Evolutionary conservation across 257 asterid genomes (phyloP), one percentile per base, ranked within the genome.

Genomic region (Prunella vulgaris): DNA sequence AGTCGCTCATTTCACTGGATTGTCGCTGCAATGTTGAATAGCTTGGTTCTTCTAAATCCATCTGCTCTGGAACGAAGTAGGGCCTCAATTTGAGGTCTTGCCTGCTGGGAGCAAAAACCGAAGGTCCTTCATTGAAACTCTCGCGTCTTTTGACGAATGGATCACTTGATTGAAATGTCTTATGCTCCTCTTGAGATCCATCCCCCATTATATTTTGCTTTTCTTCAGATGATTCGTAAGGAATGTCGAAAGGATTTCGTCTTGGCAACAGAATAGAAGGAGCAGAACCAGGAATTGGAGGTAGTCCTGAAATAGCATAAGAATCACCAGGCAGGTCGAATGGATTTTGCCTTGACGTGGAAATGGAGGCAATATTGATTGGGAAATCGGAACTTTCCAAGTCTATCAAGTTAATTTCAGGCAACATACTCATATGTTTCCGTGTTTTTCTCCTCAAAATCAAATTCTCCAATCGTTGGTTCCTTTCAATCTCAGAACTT

Each of bases 371-470:
- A 24, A 88, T 51, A 40, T 76, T 74, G 76, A 78, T 77, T 10
- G 88, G 86, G 77, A 84, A 83, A 74, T 88, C 92, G 51, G 65
- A 72, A 28, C 84, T 78, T 27, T 93, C 97, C 25, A 88, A 82
- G 74, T 93, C 96, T 33, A 90, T 87, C 85, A 93, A 74, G 80
- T 90, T 86, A 53, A 76, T 86, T 46, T 93, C 97, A 0, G 83
- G 81, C 69, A 84, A 61, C 84, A 82, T 75, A 10, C 86, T 87
- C 76, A 61, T 49, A 37, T 74, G 68, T 25, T 78, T 87, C 49
- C 82, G 66, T 12, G 74, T 74, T 69, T 73, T 70, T 65, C 90
- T 60, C 74, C 88, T 83, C 80, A 78, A 35, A 20, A 85, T 78
- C 59, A 85, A 58, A 58, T 71, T 81, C 58, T 87, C 94, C 70